Conservation (phyloP, 2,329 filamentous ascomycete genomes). For the Parastagonospora nodorum region DNA sequence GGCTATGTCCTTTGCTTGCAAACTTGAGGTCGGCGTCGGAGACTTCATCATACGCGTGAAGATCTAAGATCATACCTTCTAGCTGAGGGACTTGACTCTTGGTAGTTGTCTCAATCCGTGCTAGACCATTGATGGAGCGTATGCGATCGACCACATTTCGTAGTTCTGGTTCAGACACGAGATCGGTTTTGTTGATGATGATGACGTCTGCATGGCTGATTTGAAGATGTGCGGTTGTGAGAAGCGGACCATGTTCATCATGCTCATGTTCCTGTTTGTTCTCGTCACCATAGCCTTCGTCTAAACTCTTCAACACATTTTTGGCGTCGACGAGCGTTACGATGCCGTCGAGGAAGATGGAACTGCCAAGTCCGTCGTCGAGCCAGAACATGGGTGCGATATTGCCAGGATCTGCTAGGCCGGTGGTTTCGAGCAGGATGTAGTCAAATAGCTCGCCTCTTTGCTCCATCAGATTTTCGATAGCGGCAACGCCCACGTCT, state of each 20-base stretch:
- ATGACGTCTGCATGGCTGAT: constrained; percentile 97
- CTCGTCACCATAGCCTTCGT: constrained; percentile 61
- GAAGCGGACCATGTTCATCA: constrained; percentile 64
- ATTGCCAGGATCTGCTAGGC: constrained; percentile 92
- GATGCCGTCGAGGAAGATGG: constrained; percentile 95
- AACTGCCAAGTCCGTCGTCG: constrained; percentile 91
- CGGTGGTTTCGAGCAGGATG: constrained; percentile 94
- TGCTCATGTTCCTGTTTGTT: constrained; percentile 55
- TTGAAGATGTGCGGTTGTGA: constrained; percentile 93
- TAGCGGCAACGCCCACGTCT: constrained; percentile 91
- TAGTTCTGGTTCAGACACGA: constrained; percentile 74
- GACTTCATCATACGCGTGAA: constrained; percentile 90
- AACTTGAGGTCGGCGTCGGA: constrained; percentile 68
- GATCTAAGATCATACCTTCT: constrained; percentile 83
- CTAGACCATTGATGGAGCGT: constrained; percentile 84
- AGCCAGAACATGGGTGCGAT: constrained; percentile 97
- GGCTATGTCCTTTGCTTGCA: constrained; percentile 79
- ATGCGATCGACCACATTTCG: constrained; percentile 72
- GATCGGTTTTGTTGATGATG: constrained; percentile 90
- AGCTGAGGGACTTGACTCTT: constrained; percentile 80
- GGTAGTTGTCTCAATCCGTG: constrained; percentile 80
- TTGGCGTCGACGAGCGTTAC: constrained; percentile 95
- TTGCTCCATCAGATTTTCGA: constrained; percentile 93
- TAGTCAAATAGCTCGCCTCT: constrained; percentile 89
- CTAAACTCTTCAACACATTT: constrained; percentile 82